Base-by-base conservation (phyloP, 306 rosid species). In the Casuarina cunninghamiana region DNA sequence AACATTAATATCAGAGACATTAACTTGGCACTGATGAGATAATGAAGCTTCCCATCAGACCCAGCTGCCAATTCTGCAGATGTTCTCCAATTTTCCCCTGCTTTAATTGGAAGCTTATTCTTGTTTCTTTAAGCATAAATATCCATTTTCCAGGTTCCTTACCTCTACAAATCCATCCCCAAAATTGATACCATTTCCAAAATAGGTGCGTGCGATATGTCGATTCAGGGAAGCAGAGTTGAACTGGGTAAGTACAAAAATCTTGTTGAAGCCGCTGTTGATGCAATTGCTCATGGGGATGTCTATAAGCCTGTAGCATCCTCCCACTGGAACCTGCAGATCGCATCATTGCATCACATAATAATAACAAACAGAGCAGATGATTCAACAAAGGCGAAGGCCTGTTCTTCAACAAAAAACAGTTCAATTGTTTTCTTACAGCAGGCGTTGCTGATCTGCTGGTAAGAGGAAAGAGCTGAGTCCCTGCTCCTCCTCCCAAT, bases 121-220 rank as follows among this genome's bases (percentile, higher is more conserved):
- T 16, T 17, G 70, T 39, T 65, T 10, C 32, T 65, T 57, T 38
- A 77, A 73, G 44, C 19, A 65, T 19, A 41, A 21, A 11, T 32
- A 26, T 41, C 54, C 13, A 32, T 9, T 17, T 51, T 7, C 5
- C 6, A 60, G 8, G 66, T 51, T 66, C 13, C 79, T 72, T 79
- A 95, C 98, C 97, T 94, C 98, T 73, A 94, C 93, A 77, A 94
- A 94, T 53, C 96, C 96, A 73, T 94, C 94, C 51, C 94, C 97
- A 75, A 90, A 90, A 81, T 82, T 95, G 78, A 95, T 76, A 69
- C 90, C 94, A 75, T 90, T 88, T 38, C 94, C 96, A 69, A 91
- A 89, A 77, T 92, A 92, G 1, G 91, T 69, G 50, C 93, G 90
- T 11, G 97, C 88, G 60, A 94, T 81, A 84, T 94, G 97, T 42